phyloP scores from a whole-genome alignment of 768 basidiomycete genomes.

The Candolleomyces eurysporus region DNA sequence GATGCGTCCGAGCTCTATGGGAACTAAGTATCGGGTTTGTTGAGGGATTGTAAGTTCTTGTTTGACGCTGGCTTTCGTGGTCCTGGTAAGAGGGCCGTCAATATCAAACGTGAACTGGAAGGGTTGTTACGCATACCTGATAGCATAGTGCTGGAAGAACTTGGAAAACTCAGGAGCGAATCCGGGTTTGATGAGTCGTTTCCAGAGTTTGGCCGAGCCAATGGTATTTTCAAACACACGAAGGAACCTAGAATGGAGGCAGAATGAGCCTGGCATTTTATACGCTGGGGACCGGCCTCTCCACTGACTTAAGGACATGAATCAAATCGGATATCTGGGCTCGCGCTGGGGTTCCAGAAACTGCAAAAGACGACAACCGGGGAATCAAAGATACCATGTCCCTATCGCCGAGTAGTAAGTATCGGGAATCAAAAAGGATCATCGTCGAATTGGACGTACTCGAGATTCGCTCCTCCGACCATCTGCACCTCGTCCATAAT shows the following conservation, averaged over 20 bases:
- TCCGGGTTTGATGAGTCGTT: slow-evolving; percentile 55
- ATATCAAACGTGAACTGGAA: background rate
- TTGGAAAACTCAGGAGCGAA: slow-evolving; percentile 60
- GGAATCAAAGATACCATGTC: slow-evolving; percentile 92
- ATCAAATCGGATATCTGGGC: slow-evolving; percentile 73
- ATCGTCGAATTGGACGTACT: slow-evolving; percentile 45
- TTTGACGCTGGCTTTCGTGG: slow-evolving; percentile 67
- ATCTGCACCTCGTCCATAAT: slow-evolving; percentile 97
- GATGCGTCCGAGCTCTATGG: slow-evolving; percentile 73
- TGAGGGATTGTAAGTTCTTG: slow-evolving; percentile 82
- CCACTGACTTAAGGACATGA: slow-evolving; percentile 64
- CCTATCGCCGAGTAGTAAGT: slow-evolving; percentile 32
- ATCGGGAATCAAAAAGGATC: background rate
- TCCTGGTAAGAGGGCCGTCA: slow-evolving; percentile 43
- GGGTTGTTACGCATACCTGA: slow-evolving; percentile 49
- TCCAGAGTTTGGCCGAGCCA: slow-evolving; percentile 56
- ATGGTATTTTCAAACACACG: slow-evolving; percentile 59
- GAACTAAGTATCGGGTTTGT: slow-evolving; percentile 77
- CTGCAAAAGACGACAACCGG: slow-evolving; percentile 78
- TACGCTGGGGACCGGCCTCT: background rate
- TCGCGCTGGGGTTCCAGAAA: slow-evolving; percentile 88
- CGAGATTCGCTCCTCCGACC: slow-evolving; percentile 77
- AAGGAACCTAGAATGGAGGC: slow-evolving; percentile 54
- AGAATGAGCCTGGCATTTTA: background rate
- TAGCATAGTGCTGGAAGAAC: slow-evolving; percentile 67